Base-by-base conservation (phyloP, 805 yeast species). In the Pichia thaimueangensis region DNA sequence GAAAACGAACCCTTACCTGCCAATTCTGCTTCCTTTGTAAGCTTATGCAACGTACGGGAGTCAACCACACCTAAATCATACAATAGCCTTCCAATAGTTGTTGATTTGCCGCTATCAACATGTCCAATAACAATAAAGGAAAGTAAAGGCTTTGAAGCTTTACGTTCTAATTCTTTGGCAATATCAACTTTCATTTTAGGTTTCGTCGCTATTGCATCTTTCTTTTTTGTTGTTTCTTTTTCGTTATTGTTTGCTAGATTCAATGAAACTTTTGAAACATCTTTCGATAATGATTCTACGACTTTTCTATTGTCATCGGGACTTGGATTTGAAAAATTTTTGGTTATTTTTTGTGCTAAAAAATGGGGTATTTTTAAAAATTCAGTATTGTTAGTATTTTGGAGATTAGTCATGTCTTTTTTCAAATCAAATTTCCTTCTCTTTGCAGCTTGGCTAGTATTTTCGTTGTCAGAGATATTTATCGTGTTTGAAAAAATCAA, bases 41-140 rank as follows among this genome's bases (percentile, higher is more conserved):
- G 65, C 51, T 78, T 81, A 52, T 78, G 76, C 11, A 83, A 69
- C 1, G 82, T 74, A 39, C 78, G 76, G 29, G 78, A 71, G 52
- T 80, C 83, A 5, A 85, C 78, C 3, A 78, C 78, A 7, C 83
- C 82, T 22, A 74, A 59, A 52, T 84, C 91, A 46, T 75, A 78
- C 31, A 85, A 59, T 30, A 85, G 58, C 36, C 93, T 62, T 6
- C 94, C 94, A 75, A 84, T 76, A 39, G 85, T 67, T 1, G 94
- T 85, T 3, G 88, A 81, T 55, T 85, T 85, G 13, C 94, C 94
- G 0, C 91, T 86, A 60, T 85, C 94, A 6, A 85, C 91, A 59
- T 85, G 94, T 10, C 94, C 93, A 50, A 85, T 82, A 4, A 85
- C 87, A 27, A 84, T 88, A 53, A 82, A 82, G n/a, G 83, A 74